Evolutionary conservation across 352 stramenopile genomes (phyloP).

Genomic region (Nothophytophthora sp.): DNA sequence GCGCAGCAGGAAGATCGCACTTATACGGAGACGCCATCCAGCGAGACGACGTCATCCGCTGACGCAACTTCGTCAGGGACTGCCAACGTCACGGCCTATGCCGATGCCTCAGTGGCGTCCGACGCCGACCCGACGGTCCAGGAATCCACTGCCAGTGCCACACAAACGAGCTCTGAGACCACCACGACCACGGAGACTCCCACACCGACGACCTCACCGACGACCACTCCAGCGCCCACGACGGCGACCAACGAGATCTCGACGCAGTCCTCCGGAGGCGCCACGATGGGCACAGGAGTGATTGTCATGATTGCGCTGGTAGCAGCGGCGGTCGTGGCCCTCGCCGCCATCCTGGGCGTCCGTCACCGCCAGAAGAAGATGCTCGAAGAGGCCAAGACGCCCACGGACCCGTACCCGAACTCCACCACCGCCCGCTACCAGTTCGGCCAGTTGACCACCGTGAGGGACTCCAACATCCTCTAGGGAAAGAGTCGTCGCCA

Average conservation of each 20-base stretch:
- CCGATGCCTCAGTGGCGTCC: no score
- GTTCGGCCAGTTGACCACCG: constrained; percentile 13
- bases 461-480: constrained; percentile 28
- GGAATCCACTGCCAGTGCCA: constrained; percentile 7
- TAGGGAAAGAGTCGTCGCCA: no score
- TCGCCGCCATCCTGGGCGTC: constrained; percentile 40
- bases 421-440: constrained; percentile 21
- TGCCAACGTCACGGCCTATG: no score
- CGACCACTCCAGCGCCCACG: neutral
- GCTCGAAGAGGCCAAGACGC: constrained; percentile 41
- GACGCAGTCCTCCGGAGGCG: constrained; percentile 28
- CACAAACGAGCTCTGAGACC: neutral
- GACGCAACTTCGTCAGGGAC: constrained; percentile 3
- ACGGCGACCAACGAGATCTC: constrained; percentile 24
- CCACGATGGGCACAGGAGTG: constrained; percentile 20
- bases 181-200: constrained; percentile 3
- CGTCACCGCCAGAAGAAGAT: constrained; percentile 48
- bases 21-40: constrained; percentile 1
- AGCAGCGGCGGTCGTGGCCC: constrained; percentile 37
- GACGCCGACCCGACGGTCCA: no score
- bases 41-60: neutral
- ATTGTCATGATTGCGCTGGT: constrained; percentile 45
- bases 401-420: constrained; percentile 33
- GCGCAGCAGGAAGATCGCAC: constrained; percentile 7
- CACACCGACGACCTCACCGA: neutral